Evolutionary conservation across 169 alveolate species (phyloP).

Genomic region (Plasmodium relictum): DNA sequence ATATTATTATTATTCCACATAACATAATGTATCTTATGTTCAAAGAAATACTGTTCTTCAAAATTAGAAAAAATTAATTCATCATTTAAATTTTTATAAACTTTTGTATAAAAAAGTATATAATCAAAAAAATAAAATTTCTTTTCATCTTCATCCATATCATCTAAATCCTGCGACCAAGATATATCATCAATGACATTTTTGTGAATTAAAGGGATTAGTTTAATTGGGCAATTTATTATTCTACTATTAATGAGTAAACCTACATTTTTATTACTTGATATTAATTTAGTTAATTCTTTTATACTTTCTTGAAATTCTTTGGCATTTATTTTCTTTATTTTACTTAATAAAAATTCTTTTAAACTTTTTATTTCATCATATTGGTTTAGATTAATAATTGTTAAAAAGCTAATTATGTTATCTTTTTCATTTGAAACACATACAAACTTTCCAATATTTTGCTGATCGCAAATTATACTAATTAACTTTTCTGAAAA

Average conservation of each 20-base stretch:
- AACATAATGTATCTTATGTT: slow-evolving; percentile 24
- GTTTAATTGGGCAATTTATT: slow-evolving; percentile 49
- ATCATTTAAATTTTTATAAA: slow-evolving; percentile 22
- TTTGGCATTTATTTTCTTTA: slow-evolving; percentile 14
- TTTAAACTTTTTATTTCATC: slow-evolving; percentile 35
- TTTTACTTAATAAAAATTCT: slow-evolving; percentile 37
- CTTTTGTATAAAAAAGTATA: slow-evolving; percentile 57
- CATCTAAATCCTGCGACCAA: slow-evolving; percentile 67
- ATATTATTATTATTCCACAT: slow-evolving; percentile 63
- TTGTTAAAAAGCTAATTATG: slow-evolving; percentile 35
- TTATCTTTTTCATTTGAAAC: slow-evolving; percentile 22
- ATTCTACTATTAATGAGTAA: slow-evolving; percentile 33
- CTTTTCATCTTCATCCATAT: slow-evolving; percentile 43
- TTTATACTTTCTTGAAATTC: slow-evolving; percentile 12
- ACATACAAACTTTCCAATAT: slow-evolving; percentile 44
- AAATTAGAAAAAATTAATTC: slow-evolving; percentile 45
- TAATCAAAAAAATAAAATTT: slow-evolving; percentile 51
- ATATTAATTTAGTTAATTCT: background rate
- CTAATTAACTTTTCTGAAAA: slow-evolving; percentile 29
- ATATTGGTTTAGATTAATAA: slow-evolving; percentile 72
- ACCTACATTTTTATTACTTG: slow-evolving; percentile 17
- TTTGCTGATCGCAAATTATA: slow-evolving; percentile 75
- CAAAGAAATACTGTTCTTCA: slow-evolving; percentile 70
- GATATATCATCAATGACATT: slow-evolving; percentile 43
- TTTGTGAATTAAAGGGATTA: slow-evolving; percentile 50